Conservation (phyloP, 768 basidiomycete genomes). For the Russula griseocarnosa region DNA sequence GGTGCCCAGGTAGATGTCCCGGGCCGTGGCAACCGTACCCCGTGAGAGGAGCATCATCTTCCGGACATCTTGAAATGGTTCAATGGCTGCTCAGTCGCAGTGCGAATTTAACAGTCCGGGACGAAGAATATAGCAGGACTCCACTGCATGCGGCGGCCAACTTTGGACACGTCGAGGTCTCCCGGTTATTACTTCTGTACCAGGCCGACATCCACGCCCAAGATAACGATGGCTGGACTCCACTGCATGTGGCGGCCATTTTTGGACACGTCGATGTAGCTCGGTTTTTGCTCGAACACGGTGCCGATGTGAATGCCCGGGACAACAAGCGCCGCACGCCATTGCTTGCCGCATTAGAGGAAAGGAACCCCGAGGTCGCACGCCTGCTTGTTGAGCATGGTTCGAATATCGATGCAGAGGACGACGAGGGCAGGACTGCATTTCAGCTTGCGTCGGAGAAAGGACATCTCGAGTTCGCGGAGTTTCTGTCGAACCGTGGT, state of each 20-base stretch:
- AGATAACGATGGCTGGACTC: neutral
- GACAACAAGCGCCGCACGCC: neutral
- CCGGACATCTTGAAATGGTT: neutral
- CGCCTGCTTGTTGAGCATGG: too few relatives aligned
- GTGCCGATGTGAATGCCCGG: neutral
- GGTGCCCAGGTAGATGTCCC: neutral
- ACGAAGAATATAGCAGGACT: fast-evolving
- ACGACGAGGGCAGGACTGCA: too few relatives aligned
- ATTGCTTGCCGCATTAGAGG: neutral
- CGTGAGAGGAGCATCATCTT: neutral
- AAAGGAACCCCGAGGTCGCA: neutral
- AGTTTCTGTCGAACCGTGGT: too few relatives aligned
- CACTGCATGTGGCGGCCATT: neutral
- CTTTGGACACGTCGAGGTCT: neutral
- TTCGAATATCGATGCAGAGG: too few relatives aligned
- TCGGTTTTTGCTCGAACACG: neutral
- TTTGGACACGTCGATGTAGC: neutral
- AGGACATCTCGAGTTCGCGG: too few relatives aligned
- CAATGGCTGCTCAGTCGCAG: neutral
- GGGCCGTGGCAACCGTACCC: neutral
- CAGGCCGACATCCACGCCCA: neutral
- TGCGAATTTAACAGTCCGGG: neutral
- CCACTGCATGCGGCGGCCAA: neutral
- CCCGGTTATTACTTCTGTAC: neutral
- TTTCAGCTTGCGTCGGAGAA: too few relatives aligned